A percentile compares a stretch with the other conserved stretches of the same genome.
phyloP scores from a whole-genome alignment of 2,329 filamentous ascomycete species.

The Aspergillus sp. region DNA sequence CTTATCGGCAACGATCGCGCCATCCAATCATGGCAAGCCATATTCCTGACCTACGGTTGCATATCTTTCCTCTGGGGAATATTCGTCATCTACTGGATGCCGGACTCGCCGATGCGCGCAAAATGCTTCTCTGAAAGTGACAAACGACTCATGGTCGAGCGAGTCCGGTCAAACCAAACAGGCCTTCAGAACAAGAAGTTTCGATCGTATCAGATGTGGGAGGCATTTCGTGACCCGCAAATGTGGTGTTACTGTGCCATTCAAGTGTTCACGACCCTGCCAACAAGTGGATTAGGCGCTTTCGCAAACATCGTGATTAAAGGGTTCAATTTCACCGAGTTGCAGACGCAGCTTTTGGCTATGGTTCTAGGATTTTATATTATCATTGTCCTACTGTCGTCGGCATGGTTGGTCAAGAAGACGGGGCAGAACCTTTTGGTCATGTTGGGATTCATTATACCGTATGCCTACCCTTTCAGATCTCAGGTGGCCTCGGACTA shows the following conservation, averaged over 20 bases:
- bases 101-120: conserved; percentile 64
- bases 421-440: conserved; percentile 61
- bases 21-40: conserved; percentile 60
- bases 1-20: conserved; percentile 46
- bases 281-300: conserved; percentile 64
- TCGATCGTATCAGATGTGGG: conserved; percentile 47
- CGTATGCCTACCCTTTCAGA: conserved; percentile 41
- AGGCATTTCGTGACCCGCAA: conserved; percentile 60
- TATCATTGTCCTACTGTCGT: conserved; percentile 60
- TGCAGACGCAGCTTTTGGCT: conserved; percentile 65
- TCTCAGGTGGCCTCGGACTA: not conserved
- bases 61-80: conserved; percentile 58
- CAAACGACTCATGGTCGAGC: conserved; percentile 57
- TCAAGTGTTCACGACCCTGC: conserved; percentile 64
- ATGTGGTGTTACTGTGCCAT: conserved; percentile 59
- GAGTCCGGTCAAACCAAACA: conserved; percentile 55
- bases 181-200: conserved; percentile 54
- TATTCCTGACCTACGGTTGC: conserved; percentile 61
- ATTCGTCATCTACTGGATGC: conserved; percentile 59
- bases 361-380: conserved; percentile 69
- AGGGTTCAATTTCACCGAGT: conserved; percentile 56
- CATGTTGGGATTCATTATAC: conserved; percentile 61
- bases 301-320: conserved; percentile 71
- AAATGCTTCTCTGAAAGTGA: conserved; percentile 62
- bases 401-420: conserved; percentile 62